phyloP scores from a whole-genome alignment of 2,329 filamentous ascomycete genomes.

The Cladosporium colombiae region DNA sequence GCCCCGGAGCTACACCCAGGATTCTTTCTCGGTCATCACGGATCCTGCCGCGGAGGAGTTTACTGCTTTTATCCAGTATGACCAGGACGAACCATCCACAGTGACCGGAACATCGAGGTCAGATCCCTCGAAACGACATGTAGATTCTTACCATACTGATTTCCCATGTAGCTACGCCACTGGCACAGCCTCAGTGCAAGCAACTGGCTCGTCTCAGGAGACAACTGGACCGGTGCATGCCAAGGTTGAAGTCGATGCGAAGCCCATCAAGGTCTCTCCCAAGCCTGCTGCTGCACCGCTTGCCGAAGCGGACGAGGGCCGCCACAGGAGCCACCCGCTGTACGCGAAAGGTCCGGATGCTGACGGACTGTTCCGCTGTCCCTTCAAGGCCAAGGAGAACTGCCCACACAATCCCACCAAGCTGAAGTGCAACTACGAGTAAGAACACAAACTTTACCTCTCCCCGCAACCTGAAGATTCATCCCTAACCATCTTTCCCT shows the following conservation, averaged over 20 bases:
- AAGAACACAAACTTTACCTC: conserved; percentile 48
- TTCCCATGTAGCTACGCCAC: conserved; percentile 23
- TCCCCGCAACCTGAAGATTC: conserved; percentile 12
- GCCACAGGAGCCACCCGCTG: conserved; percentile 58
- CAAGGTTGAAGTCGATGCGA: conserved; percentile 2
- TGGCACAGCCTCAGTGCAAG: not conserved
- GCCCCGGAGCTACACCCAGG: conserved; percentile 15
- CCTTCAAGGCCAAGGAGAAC: conserved; percentile 70
- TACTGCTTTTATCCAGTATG: conserved; percentile 33
- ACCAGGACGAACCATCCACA: conserved; percentile 28
- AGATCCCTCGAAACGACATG: conserved; percentile 20
- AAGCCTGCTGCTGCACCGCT: conserved; percentile 7
- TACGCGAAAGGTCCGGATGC: conserved; percentile 66
- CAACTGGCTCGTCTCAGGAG: conserved; percentile 7
- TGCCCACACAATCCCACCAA: conserved; percentile 93
- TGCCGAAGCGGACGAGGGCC: conserved; percentile 35
- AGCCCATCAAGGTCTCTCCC: conserved; percentile 18
- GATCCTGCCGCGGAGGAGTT: conserved; percentile 29
- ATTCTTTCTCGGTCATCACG: conserved; percentile 15
- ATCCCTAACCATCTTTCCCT: conserved; percentile 27
- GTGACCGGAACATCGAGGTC: conserved; percentile 27
- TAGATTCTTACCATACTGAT: conserved; percentile 24
- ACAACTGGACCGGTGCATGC: not conserved
- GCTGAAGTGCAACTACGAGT: conserved; percentile 99
- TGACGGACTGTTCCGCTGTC: conserved; percentile 92